Conservation (phyloP, 495 filamentous ascomycete genomes). For the Antarctomyces pellizariae region DNA sequence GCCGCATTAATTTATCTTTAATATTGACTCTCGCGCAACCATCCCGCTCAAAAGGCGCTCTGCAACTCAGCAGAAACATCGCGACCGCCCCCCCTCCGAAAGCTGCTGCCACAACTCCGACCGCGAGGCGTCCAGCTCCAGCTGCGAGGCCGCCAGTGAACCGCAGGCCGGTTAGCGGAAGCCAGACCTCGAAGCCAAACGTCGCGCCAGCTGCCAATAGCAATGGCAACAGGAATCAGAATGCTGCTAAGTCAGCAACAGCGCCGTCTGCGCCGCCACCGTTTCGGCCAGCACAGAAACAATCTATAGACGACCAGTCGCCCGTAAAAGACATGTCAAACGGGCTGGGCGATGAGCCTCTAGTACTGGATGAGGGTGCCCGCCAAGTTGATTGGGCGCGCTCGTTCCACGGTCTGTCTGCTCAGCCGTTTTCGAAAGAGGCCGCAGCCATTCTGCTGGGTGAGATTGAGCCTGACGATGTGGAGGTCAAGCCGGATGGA, state of each 20-base stretch:
- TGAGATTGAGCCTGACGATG: constrained; percentile 43
- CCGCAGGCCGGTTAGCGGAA: no score
- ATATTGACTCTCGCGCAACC: no score
- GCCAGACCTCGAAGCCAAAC: no score
- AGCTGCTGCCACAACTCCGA: no score
- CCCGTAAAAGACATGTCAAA: constrained; percentile 12
- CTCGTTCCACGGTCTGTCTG: constrained; percentile 74
- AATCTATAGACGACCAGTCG: constrained; percentile 2
- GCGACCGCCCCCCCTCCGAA: no score
- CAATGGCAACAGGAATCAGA: background rate
- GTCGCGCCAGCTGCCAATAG: background rate
- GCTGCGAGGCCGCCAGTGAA: no score
- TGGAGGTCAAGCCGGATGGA: constrained; percentile 92
- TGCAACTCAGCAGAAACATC: no score
- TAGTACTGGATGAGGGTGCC: constrained; percentile 11
- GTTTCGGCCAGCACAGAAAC: no score
- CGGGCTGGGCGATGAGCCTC: constrained; percentile 14
- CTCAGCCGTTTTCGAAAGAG: constrained; percentile 54
- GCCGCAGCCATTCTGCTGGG: constrained; percentile 44
- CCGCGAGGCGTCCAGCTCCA: no score
- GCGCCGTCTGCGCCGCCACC: background rate
- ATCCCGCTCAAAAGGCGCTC: no score
- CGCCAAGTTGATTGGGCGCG: constrained; percentile 60
- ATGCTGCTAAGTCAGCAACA: constrained; percentile 2
- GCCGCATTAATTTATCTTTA: no score